These are phyloP conservation scores for Fusarium penzigii DNA, from an alignment of 2,329 filamentous ascomycete genomes.

Conservation along the genomic window DNA sequence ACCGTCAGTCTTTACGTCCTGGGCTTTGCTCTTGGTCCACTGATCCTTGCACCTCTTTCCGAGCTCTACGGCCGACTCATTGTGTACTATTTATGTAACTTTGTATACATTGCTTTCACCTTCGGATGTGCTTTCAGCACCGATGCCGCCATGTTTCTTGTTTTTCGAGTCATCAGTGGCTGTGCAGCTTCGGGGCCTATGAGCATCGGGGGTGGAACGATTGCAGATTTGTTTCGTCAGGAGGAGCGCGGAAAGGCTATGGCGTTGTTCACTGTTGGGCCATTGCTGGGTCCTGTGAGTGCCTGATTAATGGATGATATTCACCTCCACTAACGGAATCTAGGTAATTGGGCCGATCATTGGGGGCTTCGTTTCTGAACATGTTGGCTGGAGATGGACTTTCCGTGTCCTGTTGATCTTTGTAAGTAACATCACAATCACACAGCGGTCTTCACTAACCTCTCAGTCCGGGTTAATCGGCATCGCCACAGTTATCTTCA, in stretches of 20 bases:
- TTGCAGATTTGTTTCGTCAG: slow-evolving; percentile 15
- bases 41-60: slow-evolving; percentile 20
- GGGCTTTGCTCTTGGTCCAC: slow-evolving; percentile 21
- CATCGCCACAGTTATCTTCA: slow-evolving; percentile 11
- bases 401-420: slow-evolving; percentile 51
- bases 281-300: slow-evolving; percentile 55
- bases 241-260: slow-evolving; percentile 58
- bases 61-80: slow-evolving; percentile 17
- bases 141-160: slow-evolving; percentile 13
- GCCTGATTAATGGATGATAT: rapidly evolving
- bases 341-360: slow-evolving; percentile 31
- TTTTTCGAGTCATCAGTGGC: slow-evolving; percentile 15
- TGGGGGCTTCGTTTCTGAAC: slow-evolving; percentile 48
- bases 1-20: slow-evolving; percentile 15
- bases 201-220: slow-evolving; percentile 18
- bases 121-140: slow-evolving; percentile 16
- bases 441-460: not conserved
- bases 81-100: slow-evolving; percentile 13
- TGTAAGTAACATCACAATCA: slow-evolving; percentile 1
- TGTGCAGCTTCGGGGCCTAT: slow-evolving; percentile 20
- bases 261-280: slow-evolving; percentile 61
- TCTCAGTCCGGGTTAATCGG: not conserved
- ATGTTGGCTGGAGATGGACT: slow-evolving; percentile 52
- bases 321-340: too few species aligned
- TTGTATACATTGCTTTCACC: slow-evolving; percentile 10